These are phyloP conservation scores for Hippophae tibetana DNA, from an alignment of 306 rosid species.

Conservation along the genomic window DNA sequence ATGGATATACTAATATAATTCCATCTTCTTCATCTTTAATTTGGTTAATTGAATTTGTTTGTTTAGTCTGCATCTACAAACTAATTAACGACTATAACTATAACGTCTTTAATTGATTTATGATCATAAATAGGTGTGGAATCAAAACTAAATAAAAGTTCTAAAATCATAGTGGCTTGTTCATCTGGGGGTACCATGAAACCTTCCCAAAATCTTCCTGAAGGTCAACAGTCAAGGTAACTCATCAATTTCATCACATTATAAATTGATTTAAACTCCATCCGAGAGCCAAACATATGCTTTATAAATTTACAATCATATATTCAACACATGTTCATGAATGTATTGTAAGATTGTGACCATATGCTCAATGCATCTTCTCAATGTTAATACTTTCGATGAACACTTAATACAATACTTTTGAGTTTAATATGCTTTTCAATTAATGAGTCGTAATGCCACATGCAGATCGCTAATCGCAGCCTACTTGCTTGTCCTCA, in stretches of 20 bases:
- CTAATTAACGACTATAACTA: not conserved
- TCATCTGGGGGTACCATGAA: constrained; percentile 85
- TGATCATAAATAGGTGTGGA: constrained; percentile 50
- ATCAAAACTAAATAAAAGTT: constrained; percentile 53
- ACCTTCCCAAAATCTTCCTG: constrained; percentile 89
- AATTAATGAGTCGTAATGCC: not conserved
- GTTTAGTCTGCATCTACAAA: constrained; percentile 1
- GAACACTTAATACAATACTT: no score
- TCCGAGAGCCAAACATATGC: not conserved
- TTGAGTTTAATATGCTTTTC: no score
- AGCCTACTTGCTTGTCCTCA: constrained; percentile 85
- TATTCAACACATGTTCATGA: no score
- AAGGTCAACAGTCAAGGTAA: constrained; percentile 95
- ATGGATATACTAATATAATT: constrained; percentile 6
- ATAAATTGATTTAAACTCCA: not conserved
- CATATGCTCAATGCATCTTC: no score
- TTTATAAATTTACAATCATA: no score
- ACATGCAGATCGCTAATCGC: constrained; percentile 84
- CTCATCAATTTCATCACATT: not conserved
- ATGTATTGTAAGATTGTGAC: no score
- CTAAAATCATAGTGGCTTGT: constrained; percentile 88
- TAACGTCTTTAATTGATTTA: not conserved
- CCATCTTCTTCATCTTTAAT: constrained; percentile 1
- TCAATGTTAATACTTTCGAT: no score
- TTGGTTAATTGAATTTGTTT: constrained; percentile 7